phyloP scores from a whole-genome alignment of 2,329 filamentous ascomycete species.

The Epichloe brachyelytri region DNA sequence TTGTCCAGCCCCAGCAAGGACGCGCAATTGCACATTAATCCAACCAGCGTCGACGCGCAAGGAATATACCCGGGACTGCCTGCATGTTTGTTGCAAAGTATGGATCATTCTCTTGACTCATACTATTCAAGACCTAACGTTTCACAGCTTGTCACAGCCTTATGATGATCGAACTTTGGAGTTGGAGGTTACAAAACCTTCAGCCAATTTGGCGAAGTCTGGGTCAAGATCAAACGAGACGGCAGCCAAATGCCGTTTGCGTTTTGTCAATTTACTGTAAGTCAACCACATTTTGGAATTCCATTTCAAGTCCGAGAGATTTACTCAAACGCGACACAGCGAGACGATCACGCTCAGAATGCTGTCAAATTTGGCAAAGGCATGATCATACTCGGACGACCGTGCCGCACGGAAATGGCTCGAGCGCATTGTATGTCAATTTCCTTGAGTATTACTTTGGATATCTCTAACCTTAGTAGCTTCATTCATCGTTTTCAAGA shows the following conservation, averaged over 20 bases:
- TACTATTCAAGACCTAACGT: constrained; percentile 6
- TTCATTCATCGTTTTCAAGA: constrained; percentile 33
- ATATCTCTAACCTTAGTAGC: constrained; percentile 25
- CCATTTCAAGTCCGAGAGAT: not conserved
- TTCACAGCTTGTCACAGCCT: constrained; percentile 35
- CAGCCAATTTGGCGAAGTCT: constrained; percentile 40
- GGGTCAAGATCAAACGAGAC: constrained; percentile 51
- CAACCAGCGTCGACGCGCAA: constrained; percentile 32
- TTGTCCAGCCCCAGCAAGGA: not conserved
- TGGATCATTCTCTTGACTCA: constrained; percentile 15
- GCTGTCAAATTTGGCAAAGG: constrained; percentile 37
- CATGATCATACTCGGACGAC: constrained; percentile 38
- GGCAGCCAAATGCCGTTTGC: constrained; percentile 46
- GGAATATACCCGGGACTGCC: constrained; percentile 36
- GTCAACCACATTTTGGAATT: constrained; percentile 11
- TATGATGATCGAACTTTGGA: constrained; percentile 38
- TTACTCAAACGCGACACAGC: constrained; percentile 20
- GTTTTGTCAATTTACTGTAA: constrained; percentile 50
- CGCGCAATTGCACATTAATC: constrained; percentile 1
- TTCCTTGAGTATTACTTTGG: not conserved
- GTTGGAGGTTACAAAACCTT: constrained; percentile 39
- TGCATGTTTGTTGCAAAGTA: constrained; percentile 58
- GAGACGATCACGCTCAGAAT: constrained; percentile 31
- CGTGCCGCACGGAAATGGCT: constrained; percentile 46
- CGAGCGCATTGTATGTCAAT: constrained; percentile 46